Evolutionary conservation across 2,329 filamentous ascomycete genomes (phyloP), one percentile per base, ranked within the genome.

Genomic region (Epichloe festucae): DNA sequence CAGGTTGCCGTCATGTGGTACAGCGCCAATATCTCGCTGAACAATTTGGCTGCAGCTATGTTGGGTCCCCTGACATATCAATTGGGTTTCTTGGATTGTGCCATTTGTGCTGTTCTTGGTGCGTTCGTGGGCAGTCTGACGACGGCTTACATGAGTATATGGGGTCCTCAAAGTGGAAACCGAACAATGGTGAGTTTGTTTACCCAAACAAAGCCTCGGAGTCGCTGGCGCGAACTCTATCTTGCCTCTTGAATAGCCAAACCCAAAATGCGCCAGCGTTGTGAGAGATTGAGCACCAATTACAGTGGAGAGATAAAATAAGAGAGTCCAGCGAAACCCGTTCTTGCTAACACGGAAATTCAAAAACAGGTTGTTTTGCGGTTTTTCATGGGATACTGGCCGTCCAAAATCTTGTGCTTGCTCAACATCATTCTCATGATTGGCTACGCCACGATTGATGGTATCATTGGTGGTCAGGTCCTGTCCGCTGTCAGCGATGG

Each of bases 401-500:
- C 64, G 1, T 56, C 59, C n/a, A 66, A 66, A 50, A 56, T 66
- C 1, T 57, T 62, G 0, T 63, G 62, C 3, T 50, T 63, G 8
- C 60, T 63, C 17, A 62, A 61, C 48, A 55, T 64, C 75, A 78
- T 87, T 62, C 84, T 84, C 49, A 67, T 84, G 58, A 81, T 89
- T 63, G 87, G 87, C 48, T 91, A 87, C 82, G 83, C 82, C 4
- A 75, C 82, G 0, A 82, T 89, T 57, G 91, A 93, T 62, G 78
- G 80, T 51, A 89, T 93, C 55, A 85, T 91, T 15, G 87, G 86
- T 17, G 85, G 85, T 0, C 84, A 91, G 64, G 75, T 91, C 6
- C 75, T 93, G 58, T 75, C 87, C 52, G 83, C 87, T 0, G 82
- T 91, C 45, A 89, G 88, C 62, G 62, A 66, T 45, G 62, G 62